A percentile compares a stretch with the other conserved stretches of the same genome.
Conservation (phyloP, 192 early-diverging fungal genomes). For the Coemansia sp. region DNA sequence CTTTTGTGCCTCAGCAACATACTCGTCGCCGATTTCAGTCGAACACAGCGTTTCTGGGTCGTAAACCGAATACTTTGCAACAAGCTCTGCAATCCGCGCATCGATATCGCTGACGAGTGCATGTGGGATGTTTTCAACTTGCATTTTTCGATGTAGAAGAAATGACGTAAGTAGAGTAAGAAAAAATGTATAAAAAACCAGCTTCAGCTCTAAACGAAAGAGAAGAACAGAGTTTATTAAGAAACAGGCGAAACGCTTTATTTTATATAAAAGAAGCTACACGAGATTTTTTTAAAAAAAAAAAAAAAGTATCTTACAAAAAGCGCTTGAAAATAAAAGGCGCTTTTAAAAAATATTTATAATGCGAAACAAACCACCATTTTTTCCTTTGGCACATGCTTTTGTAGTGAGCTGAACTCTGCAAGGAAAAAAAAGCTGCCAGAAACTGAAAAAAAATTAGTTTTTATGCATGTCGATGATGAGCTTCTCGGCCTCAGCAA, state of each 20-base stretch:
- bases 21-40: background rate
- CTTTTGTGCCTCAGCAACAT: constrained; percentile 7
- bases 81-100: constrained; percentile 8
- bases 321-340: background rate
- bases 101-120: background rate
- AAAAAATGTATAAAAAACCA: background rate
- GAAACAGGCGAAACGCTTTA: no score
- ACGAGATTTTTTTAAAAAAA: background rate
- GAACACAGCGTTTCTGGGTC: constrained; percentile 18
- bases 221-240: no score
- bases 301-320: constrained; percentile 5
- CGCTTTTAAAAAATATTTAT: background rate
- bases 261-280: no score
- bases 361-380: background rate
- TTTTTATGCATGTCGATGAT: constrained; percentile 38
- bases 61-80: constrained; percentile 10
- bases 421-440: background rate
- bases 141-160: background rate
- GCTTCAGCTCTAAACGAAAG: no score
- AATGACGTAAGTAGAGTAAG: background rate
- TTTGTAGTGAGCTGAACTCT: no score
- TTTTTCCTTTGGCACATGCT: no score
- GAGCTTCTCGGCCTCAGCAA: constrained; percentile 50
- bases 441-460: background rate
- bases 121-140: background rate